A percentile compares a stretch with the other conserved stretches of the same genome.
Conservation (phyloP, 2,329 filamentous ascomycete species). For the Penicillium sp. region DNA sequence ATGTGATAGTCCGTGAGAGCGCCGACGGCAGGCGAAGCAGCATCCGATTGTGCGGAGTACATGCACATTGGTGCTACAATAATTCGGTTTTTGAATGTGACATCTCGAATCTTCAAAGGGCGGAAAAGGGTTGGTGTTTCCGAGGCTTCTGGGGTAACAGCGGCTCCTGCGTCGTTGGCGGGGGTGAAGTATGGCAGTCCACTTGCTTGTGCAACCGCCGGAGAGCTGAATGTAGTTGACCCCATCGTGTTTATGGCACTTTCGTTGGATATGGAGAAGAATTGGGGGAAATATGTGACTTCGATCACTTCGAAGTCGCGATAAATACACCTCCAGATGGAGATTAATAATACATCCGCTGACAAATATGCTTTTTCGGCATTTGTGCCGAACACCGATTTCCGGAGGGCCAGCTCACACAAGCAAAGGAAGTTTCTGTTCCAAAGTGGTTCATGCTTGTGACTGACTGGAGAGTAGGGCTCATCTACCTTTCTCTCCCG, state of each 20-base stretch:
- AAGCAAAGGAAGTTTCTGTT: too few species aligned
- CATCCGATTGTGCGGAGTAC: slow-evolving; percentile 60
- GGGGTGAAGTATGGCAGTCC: slow-evolving; percentile 43
- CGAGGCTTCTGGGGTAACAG: slow-evolving; percentile 37
- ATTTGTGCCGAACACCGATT: slow-evolving; percentile 1
- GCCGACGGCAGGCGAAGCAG: slow-evolving; percentile 46
- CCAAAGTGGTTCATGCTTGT: too few species aligned
- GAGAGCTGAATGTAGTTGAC: slow-evolving; percentile 13
- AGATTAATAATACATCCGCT: neutral
- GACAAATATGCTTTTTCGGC: slow-evolving; percentile 2
- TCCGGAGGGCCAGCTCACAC: too few species aligned
- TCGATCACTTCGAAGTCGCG: neutral
- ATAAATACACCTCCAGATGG: neutral
- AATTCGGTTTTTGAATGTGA: slow-evolving; percentile 66
- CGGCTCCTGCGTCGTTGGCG: slow-evolving; percentile 38
- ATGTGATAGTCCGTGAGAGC: slow-evolving; percentile 80
- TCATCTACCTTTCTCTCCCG: too few species aligned
- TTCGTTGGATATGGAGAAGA: too few species aligned
- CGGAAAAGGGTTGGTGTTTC: slow-evolving; percentile 57
- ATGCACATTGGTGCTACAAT: slow-evolving; percentile 65
- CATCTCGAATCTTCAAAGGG: slow-evolving; percentile 56
- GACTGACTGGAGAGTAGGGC: too few species aligned
- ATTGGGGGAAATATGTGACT: neutral
- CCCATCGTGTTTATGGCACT: slow-evolving; percentile 3
- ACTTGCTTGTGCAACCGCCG: slow-evolving; percentile 16